Conservation (phyloP, 228 moss, liverwort and hornwort genomes). For the Sphagnum fallax region DNA sequence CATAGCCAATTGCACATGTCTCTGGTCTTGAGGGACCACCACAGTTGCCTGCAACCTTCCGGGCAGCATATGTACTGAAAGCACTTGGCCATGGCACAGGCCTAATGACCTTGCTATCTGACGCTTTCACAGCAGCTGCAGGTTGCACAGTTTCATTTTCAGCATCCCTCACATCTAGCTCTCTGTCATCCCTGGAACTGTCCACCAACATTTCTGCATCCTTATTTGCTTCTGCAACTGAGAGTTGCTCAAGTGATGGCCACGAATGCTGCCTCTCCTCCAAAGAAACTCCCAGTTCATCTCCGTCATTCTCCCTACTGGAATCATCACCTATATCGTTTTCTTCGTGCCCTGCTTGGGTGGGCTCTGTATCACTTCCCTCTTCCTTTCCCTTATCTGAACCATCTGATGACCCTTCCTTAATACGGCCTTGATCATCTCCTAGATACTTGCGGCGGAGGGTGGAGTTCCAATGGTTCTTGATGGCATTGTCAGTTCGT, state of each 20-base stretch:
- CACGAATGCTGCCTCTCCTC: constrained; percentile 33
- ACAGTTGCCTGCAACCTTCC: constrained; percentile 7
- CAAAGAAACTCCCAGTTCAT: constrained; percentile 56
- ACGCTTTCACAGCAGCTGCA: constrained; percentile 1
- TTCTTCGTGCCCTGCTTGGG: constrained; percentile 30
- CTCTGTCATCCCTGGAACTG: constrained; percentile 9
- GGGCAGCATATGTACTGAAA: constrained; percentile 61
- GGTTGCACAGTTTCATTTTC: constrained; percentile 18
- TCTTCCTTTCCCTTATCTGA: constrained; percentile 67
- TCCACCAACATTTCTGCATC: constrained; percentile 17
- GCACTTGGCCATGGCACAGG: constrained; percentile 73
- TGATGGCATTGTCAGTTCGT: constrained; percentile 87
- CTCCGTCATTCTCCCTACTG: constrained; percentile 37
- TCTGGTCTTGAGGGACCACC: constrained; percentile 8
- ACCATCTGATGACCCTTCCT: constrained; percentile 60
- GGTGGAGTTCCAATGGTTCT: constrained; percentile 96
- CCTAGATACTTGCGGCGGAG: constrained; percentile 69
- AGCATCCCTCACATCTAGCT: constrained; percentile 16
- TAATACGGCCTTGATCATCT: constrained; percentile 36
- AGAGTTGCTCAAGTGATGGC: constrained; percentile 28
- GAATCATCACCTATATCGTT: constrained; percentile 60
- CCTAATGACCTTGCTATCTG: constrained; percentile 35
- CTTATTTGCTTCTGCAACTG: constrained; percentile 9
- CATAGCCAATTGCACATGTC: constrained; percentile 1
- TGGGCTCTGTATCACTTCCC: constrained; percentile 50